Conservation (phyloP, 768 basidiomycete genomes). For the Antrodiella citrinella region DNA sequence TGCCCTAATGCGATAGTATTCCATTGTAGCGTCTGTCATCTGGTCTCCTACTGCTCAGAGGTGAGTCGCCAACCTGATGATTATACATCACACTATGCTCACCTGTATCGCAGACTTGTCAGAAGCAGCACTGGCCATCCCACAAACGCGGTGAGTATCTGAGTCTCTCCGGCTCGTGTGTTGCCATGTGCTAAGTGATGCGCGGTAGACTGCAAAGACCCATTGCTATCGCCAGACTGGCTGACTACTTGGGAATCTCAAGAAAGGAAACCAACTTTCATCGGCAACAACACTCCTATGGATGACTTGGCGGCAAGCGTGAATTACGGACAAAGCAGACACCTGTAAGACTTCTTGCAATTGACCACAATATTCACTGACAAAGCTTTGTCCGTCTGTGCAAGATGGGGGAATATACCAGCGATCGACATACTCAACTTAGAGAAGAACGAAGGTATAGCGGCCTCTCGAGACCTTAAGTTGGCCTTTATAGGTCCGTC, state of each 20-base stretch:
- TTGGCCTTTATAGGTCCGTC: conserved; percentile 15
- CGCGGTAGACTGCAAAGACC: conserved; percentile 16
- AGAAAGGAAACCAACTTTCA: conserved; percentile 4
- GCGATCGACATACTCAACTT: conserved; percentile 26
- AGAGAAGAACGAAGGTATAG: conserved; percentile 16
- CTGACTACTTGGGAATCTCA: conserved; percentile 2
- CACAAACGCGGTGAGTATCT: too few relatives aligned
- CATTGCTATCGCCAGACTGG: background rate
- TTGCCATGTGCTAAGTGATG: conserved; percentile 15
- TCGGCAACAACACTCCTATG: conserved; percentile 7
- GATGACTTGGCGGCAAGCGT: background rate
- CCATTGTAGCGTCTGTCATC: conserved; percentile 20
- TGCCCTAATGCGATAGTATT: conserved; percentile 26
- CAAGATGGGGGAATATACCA: conserved; percentile 25
- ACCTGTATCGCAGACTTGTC: conserved; percentile 27
- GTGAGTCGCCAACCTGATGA: background rate
- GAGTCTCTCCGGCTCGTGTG: conserved; percentile 19
- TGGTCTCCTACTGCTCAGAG: conserved; percentile 42
- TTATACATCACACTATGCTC: background rate
- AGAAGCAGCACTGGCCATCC: conserved; percentile 30
- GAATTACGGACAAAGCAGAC: conserved; percentile 15
- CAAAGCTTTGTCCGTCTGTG: background rate
- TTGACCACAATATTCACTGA: too few relatives aligned
- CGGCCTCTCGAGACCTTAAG: conserved; percentile 13
- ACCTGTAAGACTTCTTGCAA: too few relatives aligned